Evolutionary conservation across 2,329 filamentous ascomycete species (phyloP).

Genomic region (Scytalidium sp.): DNA sequence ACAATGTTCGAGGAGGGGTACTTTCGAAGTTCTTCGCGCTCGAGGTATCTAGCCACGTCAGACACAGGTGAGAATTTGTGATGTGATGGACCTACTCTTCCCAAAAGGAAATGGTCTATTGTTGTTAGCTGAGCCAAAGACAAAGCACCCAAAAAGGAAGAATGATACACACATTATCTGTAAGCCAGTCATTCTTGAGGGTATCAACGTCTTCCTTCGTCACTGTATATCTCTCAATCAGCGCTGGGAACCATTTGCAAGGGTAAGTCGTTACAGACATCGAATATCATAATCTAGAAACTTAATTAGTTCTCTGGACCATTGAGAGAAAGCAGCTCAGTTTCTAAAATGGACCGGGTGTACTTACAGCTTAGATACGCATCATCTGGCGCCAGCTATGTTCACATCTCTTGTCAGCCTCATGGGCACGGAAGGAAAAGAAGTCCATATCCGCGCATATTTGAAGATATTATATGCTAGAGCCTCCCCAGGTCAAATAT

Average conservation of each 20-base stretch:
- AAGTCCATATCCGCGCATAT: constrained; percentile 8
- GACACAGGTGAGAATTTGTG: constrained; percentile 15
- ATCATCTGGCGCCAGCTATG: constrained; percentile 58
- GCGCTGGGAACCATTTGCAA: constrained; percentile 4
- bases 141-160: constrained; percentile 7
- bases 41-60: constrained; percentile 61
- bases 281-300: constrained; percentile 61
- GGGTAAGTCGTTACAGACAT: constrained; percentile 41
- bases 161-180: constrained; percentile 73
- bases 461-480: not conserved
- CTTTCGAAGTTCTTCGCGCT: constrained; percentile 78
- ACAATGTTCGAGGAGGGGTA: constrained; percentile 84
- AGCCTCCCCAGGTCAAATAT: not conserved
- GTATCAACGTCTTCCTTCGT: constrained; percentile 87
- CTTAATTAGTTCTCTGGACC: constrained; percentile 4
- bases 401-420: constrained; percentile 16
- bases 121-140: constrained; percentile 20
- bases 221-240: constrained; percentile 49
- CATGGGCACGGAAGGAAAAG: constrained; percentile 6
- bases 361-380: constrained; percentile 67
- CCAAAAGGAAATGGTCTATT: constrained; percentile 92
- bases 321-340: not conserved
- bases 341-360: not conserved
- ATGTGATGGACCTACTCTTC: constrained; percentile 67
- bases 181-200: constrained; percentile 91